Conservation (phyloP, 139 green algal species). For the Raphidocelis subcapitata region DNA sequence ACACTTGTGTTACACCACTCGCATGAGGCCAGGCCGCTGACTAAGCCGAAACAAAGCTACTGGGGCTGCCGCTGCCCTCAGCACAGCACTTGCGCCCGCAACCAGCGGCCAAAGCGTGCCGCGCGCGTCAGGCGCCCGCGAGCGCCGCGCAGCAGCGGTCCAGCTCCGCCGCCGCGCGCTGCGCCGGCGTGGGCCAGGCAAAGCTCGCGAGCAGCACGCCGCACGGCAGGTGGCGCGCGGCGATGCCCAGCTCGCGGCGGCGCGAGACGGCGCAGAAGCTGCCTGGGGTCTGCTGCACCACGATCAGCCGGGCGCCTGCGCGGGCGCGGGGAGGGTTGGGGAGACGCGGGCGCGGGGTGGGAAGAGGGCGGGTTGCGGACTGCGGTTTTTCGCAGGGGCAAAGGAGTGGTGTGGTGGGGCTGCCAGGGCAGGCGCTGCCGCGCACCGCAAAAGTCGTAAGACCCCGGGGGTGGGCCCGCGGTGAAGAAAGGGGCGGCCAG, state of each 20-base stretch:
- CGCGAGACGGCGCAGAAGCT: constrained; percentile 13
- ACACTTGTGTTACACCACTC: too few species aligned
- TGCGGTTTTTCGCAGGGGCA: neutral
- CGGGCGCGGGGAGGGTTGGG: neutral
- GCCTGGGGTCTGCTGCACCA: constrained; percentile 13
- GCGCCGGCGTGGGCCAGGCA: neutral
- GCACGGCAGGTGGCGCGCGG: constrained; percentile 16
- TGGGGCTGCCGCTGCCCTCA: too few species aligned
- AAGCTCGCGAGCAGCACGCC: constrained; percentile 24
- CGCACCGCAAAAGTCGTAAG: constrained; percentile 14
- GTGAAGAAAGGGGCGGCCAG: constrained; percentile 9
- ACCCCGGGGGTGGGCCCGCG: neutral
- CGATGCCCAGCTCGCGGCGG: constrained; percentile 6
- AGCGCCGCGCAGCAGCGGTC: too few species aligned
- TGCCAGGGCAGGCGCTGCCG: neutral
- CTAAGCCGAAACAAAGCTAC: too few species aligned
- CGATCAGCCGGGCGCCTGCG: constrained; percentile 16
- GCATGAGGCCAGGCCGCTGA: too few species aligned
- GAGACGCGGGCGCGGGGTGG: too few species aligned
- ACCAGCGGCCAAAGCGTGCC: too few species aligned
- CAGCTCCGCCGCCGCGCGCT: too few species aligned
- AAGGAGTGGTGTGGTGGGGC: neutral
- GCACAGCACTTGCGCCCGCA: too few species aligned
- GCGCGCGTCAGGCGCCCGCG: too few species aligned
- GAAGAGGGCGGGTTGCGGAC: neutral